Base-by-base conservation (phyloP, 2,329 filamentous ascomycete genomes). In the Neofusicoccum sp. region DNA sequence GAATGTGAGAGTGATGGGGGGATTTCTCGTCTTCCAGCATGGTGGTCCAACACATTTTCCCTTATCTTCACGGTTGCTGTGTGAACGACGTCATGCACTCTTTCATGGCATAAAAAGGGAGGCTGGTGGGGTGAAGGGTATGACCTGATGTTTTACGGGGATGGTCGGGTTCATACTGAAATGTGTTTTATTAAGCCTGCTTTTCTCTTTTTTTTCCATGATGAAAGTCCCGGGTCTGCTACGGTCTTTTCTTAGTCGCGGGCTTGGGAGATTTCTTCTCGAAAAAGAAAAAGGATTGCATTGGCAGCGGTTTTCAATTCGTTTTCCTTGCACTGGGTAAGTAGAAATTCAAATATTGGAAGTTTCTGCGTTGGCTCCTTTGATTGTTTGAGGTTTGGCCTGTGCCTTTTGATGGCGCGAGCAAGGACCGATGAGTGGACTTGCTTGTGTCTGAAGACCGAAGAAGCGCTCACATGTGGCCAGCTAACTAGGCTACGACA, bases 111-210 rank as follows among this genome's bases (percentile, higher is more conserved):
- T 33, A 53, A 40, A 40, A 40, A 40, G 30, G 34, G 20, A 24
- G 24, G 14, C 7, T 12, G 24, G 49, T 16, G 49, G n/a, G 11
- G 24, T 12, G 6, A 14, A 38, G 47, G 33, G 31, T 20, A 53
- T 20, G 49, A 53, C 49, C 34, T 53, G 49, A 40, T 53, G 49
- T 20, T 38, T 51, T 38, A 51, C 30, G 47, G 33, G 34, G 14
- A 36, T n/a, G n/a, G n/a, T n/a, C n/a, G n/a, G n/a, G n/a, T n/a
- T n/a, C n/a, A n/a, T n/a, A n/a, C n/a, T n/a, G 34, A 36, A 36
- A 36, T 36, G 34, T 36, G 34, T 36, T 36, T 36, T 36, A 36
- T 9, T 36, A 36, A 14, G 34, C 34, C 34, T 36, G 34, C 9
- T 36, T 36, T 36, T 14, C 14, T 36, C 8, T 36, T 36, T 14